Percentiles rank a stretch among this genome's conserved stretches.
Evolutionary conservation across 2,329 filamentous ascomycete genomes (phyloP).

Genomic region (Cladorrhinum sp.): DNA sequence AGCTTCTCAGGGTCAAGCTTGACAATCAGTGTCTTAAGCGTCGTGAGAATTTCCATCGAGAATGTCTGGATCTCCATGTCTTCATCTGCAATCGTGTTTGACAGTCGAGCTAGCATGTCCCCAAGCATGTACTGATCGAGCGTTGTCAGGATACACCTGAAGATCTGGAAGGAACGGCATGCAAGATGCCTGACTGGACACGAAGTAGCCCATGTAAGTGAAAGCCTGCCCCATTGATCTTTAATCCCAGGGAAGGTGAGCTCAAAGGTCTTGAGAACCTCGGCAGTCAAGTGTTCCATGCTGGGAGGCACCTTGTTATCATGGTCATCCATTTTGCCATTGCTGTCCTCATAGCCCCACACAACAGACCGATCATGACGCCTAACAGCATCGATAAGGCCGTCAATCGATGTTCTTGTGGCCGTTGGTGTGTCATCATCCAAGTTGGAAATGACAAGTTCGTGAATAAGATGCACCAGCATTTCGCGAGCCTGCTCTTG

Average conservation of each 20-base stretch:
- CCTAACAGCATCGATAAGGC: conserved; percentile 82
- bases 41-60: conserved; percentile 96
- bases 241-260: conserved; percentile 81
- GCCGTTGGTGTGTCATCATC: conserved; percentile 62
- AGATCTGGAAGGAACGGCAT: conserved; percentile 96
- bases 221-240: conserved; percentile 86
- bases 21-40: conserved; percentile 83
- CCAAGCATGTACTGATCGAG: conserved; percentile 92
- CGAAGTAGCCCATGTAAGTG: conserved; percentile 92
- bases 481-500: conserved; percentile 97
- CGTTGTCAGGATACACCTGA: conserved; percentile 86
- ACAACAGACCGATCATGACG: conserved; percentile 79
- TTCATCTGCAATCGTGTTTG: conserved; percentile 95
- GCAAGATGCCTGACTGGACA: conserved; percentile 93
- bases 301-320: conserved; percentile 78
- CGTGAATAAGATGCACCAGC: conserved; percentile 95
- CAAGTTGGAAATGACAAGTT: conserved; percentile 78
- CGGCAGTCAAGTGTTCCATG: conserved; percentile 79
- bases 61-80: conserved; percentile 94
- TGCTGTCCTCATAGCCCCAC: conserved; percentile 93
- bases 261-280: conserved; percentile 83
- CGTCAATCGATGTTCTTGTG: conserved; percentile 74
- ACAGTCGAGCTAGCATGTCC: conserved; percentile 92
- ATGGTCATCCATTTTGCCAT: conserved; percentile 69
- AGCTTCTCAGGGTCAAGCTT: conserved; percentile 78